Base-by-base conservation (phyloP, 345 rosid genomes). In the Boechera stricta region DNA sequence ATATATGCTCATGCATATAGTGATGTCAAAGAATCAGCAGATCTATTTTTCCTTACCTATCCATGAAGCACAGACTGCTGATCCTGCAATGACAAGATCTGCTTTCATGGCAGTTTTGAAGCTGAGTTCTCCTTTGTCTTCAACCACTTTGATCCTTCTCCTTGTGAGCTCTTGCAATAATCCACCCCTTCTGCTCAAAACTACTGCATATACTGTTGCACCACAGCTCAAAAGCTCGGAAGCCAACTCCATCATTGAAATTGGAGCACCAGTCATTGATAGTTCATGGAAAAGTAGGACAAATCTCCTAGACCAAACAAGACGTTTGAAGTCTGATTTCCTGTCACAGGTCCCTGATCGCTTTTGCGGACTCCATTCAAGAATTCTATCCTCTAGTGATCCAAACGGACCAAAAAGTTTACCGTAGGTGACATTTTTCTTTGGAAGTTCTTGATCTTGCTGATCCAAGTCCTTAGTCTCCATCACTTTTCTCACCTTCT, bases 191-290 rank as follows among this genome's bases (percentile, higher is more conserved):
- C 83, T 90, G 81, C 97, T 92, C 42, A 94, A 91, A 80, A 92
- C 97, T 42, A 92, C 97, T 39, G 93, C 98, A 45, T 95, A 92
- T 57, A 94, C 98, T 38, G 97, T 85, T 72, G 97, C 98, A 58
- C 98, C 98, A 71, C 98, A 92, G 92, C 98, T 94, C 87, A 94
- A 67, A 82, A 94, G 91, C 83, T 94, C 98, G 2, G 97, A 90
- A 54, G 98, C 97, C 84, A 94, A 79, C 82, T 94, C 98, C 93
- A 94, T 84, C 97, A 94, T 92, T 49, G 98, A 92, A 59, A 90
- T 88, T 12, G 98, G 98, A 71, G 98, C 98, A 36, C 98, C 98
- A 0, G 98, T 94, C 97, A 92, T 92, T 35, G 98, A 94, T n/a
- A 94, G 89, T 74, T 94, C 98, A 74, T 94, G 98, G 80, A 94